Evolutionary conservation across 192 early-diverging fungal species (phyloP).

Genomic region (Helicostylum pulchrum): DNA sequence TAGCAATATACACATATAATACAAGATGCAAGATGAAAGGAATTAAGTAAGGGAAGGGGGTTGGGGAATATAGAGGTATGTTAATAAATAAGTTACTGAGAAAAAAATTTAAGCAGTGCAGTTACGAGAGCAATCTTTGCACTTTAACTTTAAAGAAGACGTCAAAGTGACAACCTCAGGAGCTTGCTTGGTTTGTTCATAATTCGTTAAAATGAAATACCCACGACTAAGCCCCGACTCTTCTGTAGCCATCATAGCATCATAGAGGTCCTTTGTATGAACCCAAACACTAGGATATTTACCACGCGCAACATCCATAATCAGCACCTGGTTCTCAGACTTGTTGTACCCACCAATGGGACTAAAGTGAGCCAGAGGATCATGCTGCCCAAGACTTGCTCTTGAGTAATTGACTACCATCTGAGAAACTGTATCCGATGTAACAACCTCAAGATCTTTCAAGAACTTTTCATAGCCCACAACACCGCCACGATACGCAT

Average conservation of each 20-base stretch:
- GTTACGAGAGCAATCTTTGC: background rate
- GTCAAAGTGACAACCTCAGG: background rate
- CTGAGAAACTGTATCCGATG: constrained; percentile 61
- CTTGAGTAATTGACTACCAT: constrained; percentile 88
- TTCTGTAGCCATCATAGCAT: constrained; percentile 53
- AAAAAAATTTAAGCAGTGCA: background rate
- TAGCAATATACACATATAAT: background rate
- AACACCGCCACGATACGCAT: constrained; percentile 69
- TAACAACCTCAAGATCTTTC: constrained; percentile 62
- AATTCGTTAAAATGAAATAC: constrained; percentile 8
- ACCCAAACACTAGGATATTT: constrained; percentile 89
- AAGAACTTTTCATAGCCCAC: constrained; percentile 70
- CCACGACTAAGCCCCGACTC: constrained; percentile 12
- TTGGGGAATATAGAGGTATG: background rate
- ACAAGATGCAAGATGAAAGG: background rate
- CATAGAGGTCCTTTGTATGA: constrained; percentile 65
- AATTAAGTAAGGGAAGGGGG: background rate
- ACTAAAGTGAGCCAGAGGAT: constrained; percentile 85
- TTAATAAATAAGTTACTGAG: background rate
- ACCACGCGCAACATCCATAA: constrained; percentile 85
- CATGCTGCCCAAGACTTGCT: constrained; percentile 62
- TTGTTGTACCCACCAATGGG: constrained; percentile 83
- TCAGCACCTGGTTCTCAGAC: constrained; percentile 62
- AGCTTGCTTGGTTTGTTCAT: background rate
- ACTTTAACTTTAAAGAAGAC: background rate